Conservation (phyloP, 2,329 filamentous ascomycete genomes). For the Aureobasidium sp. region DNA sequence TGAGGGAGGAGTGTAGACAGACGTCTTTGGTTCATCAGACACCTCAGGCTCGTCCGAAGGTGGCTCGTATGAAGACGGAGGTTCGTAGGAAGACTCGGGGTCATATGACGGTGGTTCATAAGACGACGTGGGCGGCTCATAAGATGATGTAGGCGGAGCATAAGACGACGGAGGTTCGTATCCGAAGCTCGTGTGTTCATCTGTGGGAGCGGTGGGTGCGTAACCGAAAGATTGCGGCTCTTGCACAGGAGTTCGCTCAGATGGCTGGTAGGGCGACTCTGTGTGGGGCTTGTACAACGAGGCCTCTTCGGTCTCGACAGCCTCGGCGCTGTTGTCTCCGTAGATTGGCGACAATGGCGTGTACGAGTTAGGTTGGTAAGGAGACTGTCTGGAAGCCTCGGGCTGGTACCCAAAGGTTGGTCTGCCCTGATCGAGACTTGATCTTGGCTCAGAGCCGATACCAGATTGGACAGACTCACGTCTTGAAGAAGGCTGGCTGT, state of each 20-base stretch:
- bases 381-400: slow-evolving; percentile 10
- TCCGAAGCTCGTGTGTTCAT: neutral
- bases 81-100: neutral
- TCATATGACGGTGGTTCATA: slow-evolving; percentile 10
- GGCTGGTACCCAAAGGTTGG: slow-evolving; percentile 13
- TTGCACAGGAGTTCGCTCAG: neutral
- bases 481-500: slow-evolving; percentile 23
- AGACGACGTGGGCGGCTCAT: neutral
- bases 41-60: neutral
- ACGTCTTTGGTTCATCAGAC: slow-evolving; percentile 10
- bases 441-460: neutral
- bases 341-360: neutral
- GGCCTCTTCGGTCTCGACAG: neutral
- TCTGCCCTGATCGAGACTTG: slow-evolving; percentile 13
- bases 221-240: neutral
- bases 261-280: slow-evolving; percentile 1
- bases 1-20: slow-evolving; percentile 20
- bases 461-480: slow-evolving; percentile 23
- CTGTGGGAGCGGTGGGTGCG: neutral
- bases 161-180: slow-evolving; percentile 9
- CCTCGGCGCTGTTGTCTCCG: neutral
- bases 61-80: slow-evolving; percentile 13
- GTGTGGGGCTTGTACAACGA: neutral
- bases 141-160: neutral
- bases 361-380: slow-evolving; percentile 11